These are phyloP conservation scores for Rhizophora apiculata DNA, from an alignment of 345 rosid genomes.

Conservation along the genomic window DNA sequence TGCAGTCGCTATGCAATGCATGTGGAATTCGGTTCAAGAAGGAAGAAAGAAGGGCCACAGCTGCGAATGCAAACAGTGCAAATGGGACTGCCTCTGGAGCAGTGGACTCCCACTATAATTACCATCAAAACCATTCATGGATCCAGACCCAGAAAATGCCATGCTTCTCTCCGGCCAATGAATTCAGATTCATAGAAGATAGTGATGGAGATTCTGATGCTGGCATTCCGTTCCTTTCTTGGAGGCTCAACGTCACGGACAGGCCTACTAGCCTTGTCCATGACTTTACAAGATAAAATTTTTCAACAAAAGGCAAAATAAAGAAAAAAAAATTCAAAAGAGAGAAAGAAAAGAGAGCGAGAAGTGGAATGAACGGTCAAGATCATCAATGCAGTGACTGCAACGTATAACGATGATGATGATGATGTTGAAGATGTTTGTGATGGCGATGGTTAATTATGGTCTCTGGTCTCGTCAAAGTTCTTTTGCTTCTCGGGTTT, in stretches of 20 bases:
- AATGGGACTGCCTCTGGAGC: constrained; percentile 10
- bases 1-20: constrained; percentile 86
- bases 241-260: constrained; percentile 87
- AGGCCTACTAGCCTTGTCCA: constrained; percentile 79
- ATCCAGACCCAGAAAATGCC: constrained; percentile 53
- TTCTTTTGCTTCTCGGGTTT: constrained; percentile 3
- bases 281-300: constrained; percentile 65
- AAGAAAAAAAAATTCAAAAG: neutral
- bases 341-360: neutral
- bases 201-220: constrained; percentile 47
- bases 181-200: constrained; percentile 64
- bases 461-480: constrained; percentile 9
- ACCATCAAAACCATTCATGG: constrained; percentile 45
- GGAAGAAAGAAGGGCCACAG: constrained; percentile 79
- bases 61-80: constrained; percentile 24
- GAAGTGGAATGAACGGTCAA: constrained; percentile 26
- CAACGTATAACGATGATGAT: constrained; percentile 20
- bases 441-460: constrained; percentile 22
- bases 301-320: neutral
- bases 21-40: constrained; percentile 93
- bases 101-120: constrained; percentile 38
- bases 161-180: constrained; percentile 49
- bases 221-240: constrained; percentile 70
- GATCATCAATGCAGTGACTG: constrained; percentile 25
- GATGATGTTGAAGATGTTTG: constrained; percentile 25